Conservation (phyloP, 345 rosid species). For the Geranium rotundifolium region DNA sequence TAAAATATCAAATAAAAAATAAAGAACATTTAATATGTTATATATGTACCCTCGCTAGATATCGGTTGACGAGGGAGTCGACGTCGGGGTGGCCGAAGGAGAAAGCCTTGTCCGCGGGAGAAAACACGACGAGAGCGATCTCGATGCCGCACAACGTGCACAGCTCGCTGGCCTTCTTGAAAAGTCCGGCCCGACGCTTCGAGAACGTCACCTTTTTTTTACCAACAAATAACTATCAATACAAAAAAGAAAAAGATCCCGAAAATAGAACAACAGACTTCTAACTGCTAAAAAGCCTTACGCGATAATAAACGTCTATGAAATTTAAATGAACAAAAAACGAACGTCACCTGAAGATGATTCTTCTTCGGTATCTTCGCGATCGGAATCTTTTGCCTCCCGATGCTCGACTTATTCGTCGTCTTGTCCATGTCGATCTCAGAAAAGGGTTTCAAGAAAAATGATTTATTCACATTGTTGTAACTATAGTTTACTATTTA, state of each 20-base stretch:
- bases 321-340: too few relatives aligned
- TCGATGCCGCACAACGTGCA: conserved; percentile 23
- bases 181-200: conserved; percentile 32
- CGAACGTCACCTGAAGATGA: too few relatives aligned
- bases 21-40: too few relatives aligned
- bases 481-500: too few relatives aligned
- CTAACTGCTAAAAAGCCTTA: too few relatives aligned
- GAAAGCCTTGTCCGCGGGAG: conserved; percentile 15
- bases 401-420: conserved; percentile 8
- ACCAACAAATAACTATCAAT: too few relatives aligned
- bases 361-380: conserved; percentile 22
- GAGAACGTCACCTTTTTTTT: conserved; percentile 60
- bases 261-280: too few relatives aligned
- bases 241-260: too few relatives aligned
- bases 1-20: too few relatives aligned
- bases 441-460: too few relatives aligned
- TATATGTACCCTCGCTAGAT: conserved; percentile 6
- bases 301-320: too few relatives aligned
- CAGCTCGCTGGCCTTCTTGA: conserved; percentile 29
- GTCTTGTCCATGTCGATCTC: not conserved
- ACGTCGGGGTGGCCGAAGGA: conserved; percentile 26
- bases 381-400: conserved; percentile 13
- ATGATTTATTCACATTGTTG: not conserved
- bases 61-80: conserved; percentile 6
- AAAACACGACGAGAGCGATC: conserved; percentile 16